Evolutionary conservation across 108 stramenopile genomes (phyloP).

Genomic region (Cyclotella atomus): DNA sequence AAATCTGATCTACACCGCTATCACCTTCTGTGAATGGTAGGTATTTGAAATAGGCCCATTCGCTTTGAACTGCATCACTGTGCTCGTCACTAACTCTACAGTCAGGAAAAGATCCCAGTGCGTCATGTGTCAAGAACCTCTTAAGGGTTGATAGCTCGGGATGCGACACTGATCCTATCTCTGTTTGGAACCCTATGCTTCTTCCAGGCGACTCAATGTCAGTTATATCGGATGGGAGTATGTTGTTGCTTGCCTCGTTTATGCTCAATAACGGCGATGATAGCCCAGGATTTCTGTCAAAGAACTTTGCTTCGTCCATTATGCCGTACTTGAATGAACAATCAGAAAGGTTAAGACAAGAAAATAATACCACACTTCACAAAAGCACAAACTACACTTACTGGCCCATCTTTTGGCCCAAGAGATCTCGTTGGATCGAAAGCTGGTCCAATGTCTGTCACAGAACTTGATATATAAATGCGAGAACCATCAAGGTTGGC

Average conservation of each 20-base stretch:
- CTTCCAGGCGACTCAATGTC: constrained; percentile 26
- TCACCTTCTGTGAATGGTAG: constrained; percentile 25
- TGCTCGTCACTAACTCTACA: constrained; percentile 17
- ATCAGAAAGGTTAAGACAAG: not conserved
- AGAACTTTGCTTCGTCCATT: constrained; percentile 26
- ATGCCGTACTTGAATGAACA: constrained; percentile 41
- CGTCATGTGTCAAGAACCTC: constrained; percentile 28
- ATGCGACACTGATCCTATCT: constrained; percentile 54
- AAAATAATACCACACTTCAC: too few relatives aligned
- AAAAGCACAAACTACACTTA: too few relatives aligned
- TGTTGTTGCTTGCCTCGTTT: constrained; percentile 18
- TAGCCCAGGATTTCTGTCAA: constrained; percentile 58
- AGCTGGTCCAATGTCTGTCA: constrained; percentile 23
- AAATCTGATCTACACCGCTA: constrained; percentile 38
- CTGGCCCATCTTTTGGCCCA: constrained; percentile 58
- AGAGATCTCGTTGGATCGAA: constrained; percentile 33
- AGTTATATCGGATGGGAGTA: constrained; percentile 2
- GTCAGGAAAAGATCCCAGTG: constrained; percentile 24
- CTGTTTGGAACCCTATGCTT: constrained; percentile 64
- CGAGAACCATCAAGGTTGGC: constrained; percentile 31
- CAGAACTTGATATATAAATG: constrained; percentile 35
- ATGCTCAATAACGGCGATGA: constrained; percentile 23
- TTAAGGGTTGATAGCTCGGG: constrained; percentile 31
- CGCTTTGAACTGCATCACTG: constrained; percentile 22
- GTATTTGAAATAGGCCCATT: constrained; percentile 54